These are phyloP conservation scores for Eremothecium sinecaudum DNA, from an alignment of 1,139 yeast species.

Conservation along the genomic window DNA sequence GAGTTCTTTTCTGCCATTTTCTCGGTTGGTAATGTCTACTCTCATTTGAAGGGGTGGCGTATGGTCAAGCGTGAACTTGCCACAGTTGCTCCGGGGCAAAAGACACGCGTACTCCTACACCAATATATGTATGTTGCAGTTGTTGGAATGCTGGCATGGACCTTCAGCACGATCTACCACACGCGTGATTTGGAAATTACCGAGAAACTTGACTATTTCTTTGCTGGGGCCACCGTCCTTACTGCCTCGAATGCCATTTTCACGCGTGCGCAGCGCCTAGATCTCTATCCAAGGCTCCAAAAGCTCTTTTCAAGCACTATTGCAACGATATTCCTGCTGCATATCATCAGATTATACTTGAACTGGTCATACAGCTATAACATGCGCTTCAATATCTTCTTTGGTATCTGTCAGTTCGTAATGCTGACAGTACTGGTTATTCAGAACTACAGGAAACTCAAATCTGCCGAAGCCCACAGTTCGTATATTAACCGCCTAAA, in stretches of 20 bases:
- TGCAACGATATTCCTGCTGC: constrained; percentile 42
- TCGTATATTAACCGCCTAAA: background rate
- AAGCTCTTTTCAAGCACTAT: constrained; percentile 38
- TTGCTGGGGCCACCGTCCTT: constrained; percentile 83
- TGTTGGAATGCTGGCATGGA: constrained; percentile 82
- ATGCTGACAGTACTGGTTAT: constrained; percentile 29
- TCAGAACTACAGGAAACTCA: constrained; percentile 21
- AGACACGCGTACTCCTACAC: constrained; percentile 15
- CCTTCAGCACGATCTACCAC: constrained; percentile 77
- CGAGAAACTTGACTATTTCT: constrained; percentile 81
- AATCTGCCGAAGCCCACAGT: constrained; percentile 7
- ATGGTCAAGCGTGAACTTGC: constrained; percentile 29
- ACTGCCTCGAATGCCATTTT: constrained; percentile 64
- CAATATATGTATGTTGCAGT: constrained; percentile 32
- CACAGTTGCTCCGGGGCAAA: constrained; percentile 12
- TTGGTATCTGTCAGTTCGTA: constrained; percentile 68
- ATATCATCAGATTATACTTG: constrained; percentile 54
- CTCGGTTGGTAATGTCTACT: constrained; percentile 67
- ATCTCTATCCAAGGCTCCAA: constrained; percentile 32
- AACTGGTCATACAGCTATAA: constrained; percentile 91
- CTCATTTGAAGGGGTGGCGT: constrained; percentile 55
- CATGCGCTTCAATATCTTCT: constrained; percentile 77
- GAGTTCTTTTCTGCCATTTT: constrained; percentile 77
- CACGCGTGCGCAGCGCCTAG: constrained; percentile 50
- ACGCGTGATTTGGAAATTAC: constrained; percentile 71